Conservation (phyloP, 1,139 yeast species). For the Sugiyamaella paludigena region DNA sequence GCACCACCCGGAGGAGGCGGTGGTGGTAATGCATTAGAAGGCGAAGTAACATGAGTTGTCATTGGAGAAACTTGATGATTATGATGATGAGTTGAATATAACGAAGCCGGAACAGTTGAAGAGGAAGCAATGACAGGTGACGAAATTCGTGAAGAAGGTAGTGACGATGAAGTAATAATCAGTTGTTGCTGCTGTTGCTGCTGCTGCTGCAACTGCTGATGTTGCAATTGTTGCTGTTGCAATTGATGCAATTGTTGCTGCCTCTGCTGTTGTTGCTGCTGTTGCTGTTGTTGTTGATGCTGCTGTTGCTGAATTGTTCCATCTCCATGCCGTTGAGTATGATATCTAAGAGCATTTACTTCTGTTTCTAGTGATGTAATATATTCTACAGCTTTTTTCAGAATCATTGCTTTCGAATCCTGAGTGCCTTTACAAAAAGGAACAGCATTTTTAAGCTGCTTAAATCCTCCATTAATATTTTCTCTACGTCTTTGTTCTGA, state of each 20-base stretch:
- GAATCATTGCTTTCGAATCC: conserved; percentile 46
- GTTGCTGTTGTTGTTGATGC: neutral
- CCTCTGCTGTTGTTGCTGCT: neutral
- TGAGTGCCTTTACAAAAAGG: conserved; percentile 44
- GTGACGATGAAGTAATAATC: too few relatives aligned
- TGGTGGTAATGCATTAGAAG: conserved; percentile 10
- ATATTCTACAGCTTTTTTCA: conserved; percentile 43
- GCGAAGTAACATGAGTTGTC: conserved; percentile 1
- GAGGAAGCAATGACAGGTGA: too few relatives aligned
- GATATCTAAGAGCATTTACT: conserved; percentile 23
- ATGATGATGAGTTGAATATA: too few relatives aligned
- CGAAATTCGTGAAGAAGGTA: too few relatives aligned
- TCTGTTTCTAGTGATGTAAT: conserved; percentile 40
- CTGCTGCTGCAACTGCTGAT: neutral
- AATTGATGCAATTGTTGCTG: neutral
- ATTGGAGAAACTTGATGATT: too few relatives aligned
- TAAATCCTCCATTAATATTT: conserved; percentile 47
- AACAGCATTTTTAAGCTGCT: conserved; percentile 40
- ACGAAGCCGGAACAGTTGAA: too few relatives aligned
- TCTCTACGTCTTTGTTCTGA: conserved; percentile 48
- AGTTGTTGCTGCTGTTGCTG: conserved; percentile 11
- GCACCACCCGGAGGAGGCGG: conserved; percentile 23
- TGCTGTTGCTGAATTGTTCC: too few relatives aligned
- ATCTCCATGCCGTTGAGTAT: too few relatives aligned
- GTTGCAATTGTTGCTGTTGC: neutral